These are phyloP conservation scores for Parietichytrium sp. DNA, from an alignment of 108 stramenopile genomes.

Conservation along the genomic window DNA sequence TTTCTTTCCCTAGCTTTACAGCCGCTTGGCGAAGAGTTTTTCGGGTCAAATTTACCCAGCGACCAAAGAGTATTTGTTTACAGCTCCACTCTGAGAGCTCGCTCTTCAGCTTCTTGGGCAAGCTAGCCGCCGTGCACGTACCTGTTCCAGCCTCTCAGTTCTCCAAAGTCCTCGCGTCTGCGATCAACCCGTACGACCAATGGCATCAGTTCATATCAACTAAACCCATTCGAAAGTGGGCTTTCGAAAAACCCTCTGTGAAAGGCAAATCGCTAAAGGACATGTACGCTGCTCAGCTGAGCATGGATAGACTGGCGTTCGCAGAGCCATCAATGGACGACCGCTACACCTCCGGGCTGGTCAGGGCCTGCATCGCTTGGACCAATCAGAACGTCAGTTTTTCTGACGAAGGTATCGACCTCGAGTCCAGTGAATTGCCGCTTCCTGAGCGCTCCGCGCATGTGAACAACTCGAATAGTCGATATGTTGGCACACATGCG, in stretches of 20 bases:
- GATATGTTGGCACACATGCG: neutral
- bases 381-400: neutral
- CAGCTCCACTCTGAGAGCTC: neutral
- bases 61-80: neutral
- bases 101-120: neutral
- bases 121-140: neutral
- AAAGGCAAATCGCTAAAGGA: neutral
- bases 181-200: neutral
- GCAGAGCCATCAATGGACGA: neutral
- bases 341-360: neutral
- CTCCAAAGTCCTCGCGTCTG: conserved; percentile 5
- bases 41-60: neutral
- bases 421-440: neutral
- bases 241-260: neutral
- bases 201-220: conserved; percentile 8
- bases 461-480: neutral
- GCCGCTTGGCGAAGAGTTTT: conserved; percentile 11
- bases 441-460: neutral
- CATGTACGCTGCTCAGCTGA: conserved; percentile 8
- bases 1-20: neutral
- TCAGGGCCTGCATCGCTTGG: neutral
- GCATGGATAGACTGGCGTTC: neutral
- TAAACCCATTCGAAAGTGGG: conserved; percentile 25
- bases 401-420: neutral
- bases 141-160: conserved; percentile 19